Evolutionary conservation across 1,139 yeast species (phyloP).

Genomic region (Eremothecium cymbalariae): DNA sequence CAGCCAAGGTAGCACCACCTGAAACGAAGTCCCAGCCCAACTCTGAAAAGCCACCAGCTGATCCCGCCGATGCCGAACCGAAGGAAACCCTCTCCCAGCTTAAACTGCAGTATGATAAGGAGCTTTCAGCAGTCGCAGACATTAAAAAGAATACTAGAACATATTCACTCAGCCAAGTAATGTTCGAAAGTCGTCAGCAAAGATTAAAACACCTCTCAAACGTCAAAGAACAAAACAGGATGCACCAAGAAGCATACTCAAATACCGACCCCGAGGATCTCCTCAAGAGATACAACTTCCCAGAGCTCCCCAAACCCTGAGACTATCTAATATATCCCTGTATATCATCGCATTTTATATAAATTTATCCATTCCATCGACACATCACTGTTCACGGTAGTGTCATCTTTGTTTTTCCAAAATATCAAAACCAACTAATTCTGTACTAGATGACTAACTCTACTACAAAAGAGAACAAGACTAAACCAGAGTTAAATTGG

Average conservation of each 20-base stretch:
- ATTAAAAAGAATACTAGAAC: conserved; percentile 36
- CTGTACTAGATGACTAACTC: no score
- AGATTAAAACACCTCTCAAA: conserved; percentile 31
- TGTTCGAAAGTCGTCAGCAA: conserved; percentile 46
- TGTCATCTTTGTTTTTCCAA: no score
- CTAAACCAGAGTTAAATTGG: no score
- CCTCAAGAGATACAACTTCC: conserved; percentile 44
- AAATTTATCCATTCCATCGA: no score
- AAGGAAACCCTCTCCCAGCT: no score
- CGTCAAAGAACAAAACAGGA: conserved; percentile 32
- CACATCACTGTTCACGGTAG: no score
- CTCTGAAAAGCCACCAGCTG: conserved; percentile 17
- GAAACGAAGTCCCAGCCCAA: conserved; percentile 18
- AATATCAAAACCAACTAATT: no score
- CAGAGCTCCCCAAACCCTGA: conserved; percentile 46
- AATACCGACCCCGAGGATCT: conserved; percentile 35
- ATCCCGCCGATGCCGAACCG: conserved; percentile 19
- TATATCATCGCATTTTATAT: no score
- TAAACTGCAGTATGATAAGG: conserved; percentile 27
- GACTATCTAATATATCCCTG: no score
- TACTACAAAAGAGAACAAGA: no score
- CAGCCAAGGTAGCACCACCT: no score
- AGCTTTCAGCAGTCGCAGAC: conserved; percentile 23
- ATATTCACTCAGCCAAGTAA: conserved; percentile 44
- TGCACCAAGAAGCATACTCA: conserved; percentile 25